These are phyloP conservation scores for Fennellomyces sp. DNA, from an alignment of 371 early-diverging fungal genomes.

Conservation along the genomic window DNA sequence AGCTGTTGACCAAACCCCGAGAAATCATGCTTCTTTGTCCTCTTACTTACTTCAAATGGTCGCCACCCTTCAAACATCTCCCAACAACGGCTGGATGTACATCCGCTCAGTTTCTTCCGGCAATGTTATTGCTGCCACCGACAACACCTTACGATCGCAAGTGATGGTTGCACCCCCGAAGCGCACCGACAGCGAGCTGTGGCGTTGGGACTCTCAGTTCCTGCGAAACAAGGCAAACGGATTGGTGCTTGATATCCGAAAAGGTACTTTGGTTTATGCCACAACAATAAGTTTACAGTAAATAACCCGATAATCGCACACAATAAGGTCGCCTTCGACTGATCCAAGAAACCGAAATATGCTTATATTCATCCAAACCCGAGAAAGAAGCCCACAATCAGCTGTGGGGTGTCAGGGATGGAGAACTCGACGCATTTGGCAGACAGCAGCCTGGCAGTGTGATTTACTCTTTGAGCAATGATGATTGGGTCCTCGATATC, in stretches of 20 bases:
- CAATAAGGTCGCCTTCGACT: slow-evolving; percentile 41
- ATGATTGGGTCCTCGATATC: slow-evolving; percentile 52
- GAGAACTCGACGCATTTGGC: slow-evolving; percentile 12
- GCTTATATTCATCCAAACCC: slow-evolving; percentile 37
- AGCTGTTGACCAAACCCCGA: background rate
- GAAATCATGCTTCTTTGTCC: slow-evolving; percentile 3
- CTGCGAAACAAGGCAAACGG: slow-evolving; percentile 44
- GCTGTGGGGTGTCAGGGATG: slow-evolving; percentile 40
- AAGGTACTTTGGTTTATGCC: slow-evolving; percentile 29
- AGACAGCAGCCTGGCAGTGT: slow-evolving; percentile 27
- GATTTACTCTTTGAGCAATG: slow-evolving; percentile 38
- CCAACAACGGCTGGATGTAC: slow-evolving; percentile 36
- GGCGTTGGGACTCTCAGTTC: slow-evolving; percentile 49
- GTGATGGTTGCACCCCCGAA: slow-evolving; percentile 34
- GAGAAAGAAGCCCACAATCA: slow-evolving; percentile 43
- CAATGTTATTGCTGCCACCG: slow-evolving; percentile 29
- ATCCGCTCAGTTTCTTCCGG: slow-evolving; percentile 42
- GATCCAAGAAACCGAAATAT: slow-evolving; percentile 56
- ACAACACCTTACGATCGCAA: slow-evolving; percentile 33
- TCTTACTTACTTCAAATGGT: slow-evolving; percentile 2
- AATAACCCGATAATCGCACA: background rate
- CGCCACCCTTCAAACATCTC: background rate
- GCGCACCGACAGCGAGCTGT: slow-evolving; percentile 37
- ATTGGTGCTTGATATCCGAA: slow-evolving; percentile 50
- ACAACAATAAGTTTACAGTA: background rate